These are phyloP conservation scores for Lophium mytilinum DNA, from an alignment of 495 filamentous ascomycete species.

Conservation along the genomic window DNA sequence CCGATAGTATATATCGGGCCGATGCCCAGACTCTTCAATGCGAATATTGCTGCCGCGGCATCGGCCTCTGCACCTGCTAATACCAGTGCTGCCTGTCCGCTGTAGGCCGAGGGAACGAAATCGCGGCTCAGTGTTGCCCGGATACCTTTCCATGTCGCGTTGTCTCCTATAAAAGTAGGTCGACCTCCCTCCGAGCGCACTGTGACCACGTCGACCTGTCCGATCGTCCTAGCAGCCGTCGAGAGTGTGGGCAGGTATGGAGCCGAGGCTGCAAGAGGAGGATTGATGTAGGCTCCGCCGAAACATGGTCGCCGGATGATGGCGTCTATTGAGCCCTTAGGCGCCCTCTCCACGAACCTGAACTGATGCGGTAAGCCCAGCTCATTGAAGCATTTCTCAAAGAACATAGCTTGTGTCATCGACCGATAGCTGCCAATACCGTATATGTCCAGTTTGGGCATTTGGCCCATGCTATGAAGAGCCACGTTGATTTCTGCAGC, in stretches of 20 bases:
- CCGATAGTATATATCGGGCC: conserved; percentile 77
- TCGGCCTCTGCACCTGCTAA: conserved; percentile 59
- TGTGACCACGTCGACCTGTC: conserved; percentile 71
- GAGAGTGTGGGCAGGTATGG: conserved; percentile 56
- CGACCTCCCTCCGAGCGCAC: conserved; percentile 38
- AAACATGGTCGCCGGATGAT: conserved; percentile 63
- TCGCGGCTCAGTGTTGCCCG: conserved; percentile 70
- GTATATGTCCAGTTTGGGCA: conserved; percentile 71
- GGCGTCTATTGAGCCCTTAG: conserved; percentile 54
- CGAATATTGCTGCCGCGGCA: conserved; percentile 67
- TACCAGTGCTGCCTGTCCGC: conserved; percentile 63
- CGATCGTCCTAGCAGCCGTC: conserved; percentile 65
- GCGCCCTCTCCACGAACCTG: conserved; percentile 61
- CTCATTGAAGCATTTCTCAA: conserved; percentile 84
- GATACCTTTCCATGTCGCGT: conserved; percentile 77
- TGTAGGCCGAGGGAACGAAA: conserved; percentile 73
- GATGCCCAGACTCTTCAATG: conserved; percentile 63
- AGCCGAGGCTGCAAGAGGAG: conserved; percentile 46
- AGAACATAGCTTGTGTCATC: conserved; percentile 70
- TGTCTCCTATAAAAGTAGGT: conserved; percentile 58
- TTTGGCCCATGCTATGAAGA: conserved; percentile 66
- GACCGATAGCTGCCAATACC: conserved; percentile 65
- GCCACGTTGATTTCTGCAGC: conserved; percentile 77
- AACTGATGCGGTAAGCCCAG: conserved; percentile 75
- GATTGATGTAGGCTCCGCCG: conserved; percentile 71